phyloP scores from a whole-genome alignment of 2,329 filamentous ascomycete genomes.

The Fusarium hainanense region DNA sequence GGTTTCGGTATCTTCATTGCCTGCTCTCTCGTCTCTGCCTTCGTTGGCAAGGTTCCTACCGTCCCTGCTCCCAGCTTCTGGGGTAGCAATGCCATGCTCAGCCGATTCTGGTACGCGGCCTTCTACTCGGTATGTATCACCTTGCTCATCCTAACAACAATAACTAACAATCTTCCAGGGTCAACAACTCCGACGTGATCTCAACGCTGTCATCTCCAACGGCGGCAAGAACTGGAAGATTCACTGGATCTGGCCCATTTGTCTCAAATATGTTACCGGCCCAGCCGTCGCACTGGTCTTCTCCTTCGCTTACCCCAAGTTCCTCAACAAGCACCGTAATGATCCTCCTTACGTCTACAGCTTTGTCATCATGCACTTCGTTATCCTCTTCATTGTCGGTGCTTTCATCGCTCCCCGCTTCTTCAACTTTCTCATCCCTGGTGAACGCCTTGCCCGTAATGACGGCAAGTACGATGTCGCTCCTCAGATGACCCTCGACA shows the following conservation, averaged over 20 bases:
- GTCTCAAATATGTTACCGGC: slow-evolving; percentile 58
- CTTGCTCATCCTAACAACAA: fast-evolving
- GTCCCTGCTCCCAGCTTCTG: slow-evolving; percentile 56
- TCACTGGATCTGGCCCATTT: slow-evolving; percentile 57
- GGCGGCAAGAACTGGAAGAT: slow-evolving; percentile 63
- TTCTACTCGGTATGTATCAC: slow-evolving; percentile 62
- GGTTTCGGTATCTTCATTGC: slow-evolving; percentile 61
- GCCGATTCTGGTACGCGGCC: slow-evolving; percentile 60
- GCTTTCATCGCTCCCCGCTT: slow-evolving; percentile 30
- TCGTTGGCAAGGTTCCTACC: slow-evolving; percentile 54
- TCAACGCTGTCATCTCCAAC: slow-evolving; percentile 59
- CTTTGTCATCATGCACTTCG: slow-evolving; percentile 38
- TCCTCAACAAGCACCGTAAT: slow-evolving; percentile 16
- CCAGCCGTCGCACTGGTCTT: slow-evolving; percentile 60
- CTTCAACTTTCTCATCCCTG: slow-evolving; percentile 28
- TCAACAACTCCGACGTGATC: slow-evolving; percentile 63
- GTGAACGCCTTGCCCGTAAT: slow-evolving; percentile 18
- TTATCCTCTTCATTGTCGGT: slow-evolving; percentile 32
- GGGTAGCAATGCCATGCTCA: slow-evolving; percentile 50
- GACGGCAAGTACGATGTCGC: slow-evolving; percentile 38
- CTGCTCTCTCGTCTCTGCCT: slow-evolving; percentile 50
- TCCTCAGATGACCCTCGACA: slow-evolving; percentile 32
- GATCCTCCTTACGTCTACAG: slow-evolving; percentile 36
- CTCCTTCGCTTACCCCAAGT: slow-evolving; percentile 57
- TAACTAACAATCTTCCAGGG: slow-evolving; percentile 52